Evolutionary conservation across 2,329 filamentous ascomycete species (phyloP).

Genomic region (Thelonectria discophora): DNA sequence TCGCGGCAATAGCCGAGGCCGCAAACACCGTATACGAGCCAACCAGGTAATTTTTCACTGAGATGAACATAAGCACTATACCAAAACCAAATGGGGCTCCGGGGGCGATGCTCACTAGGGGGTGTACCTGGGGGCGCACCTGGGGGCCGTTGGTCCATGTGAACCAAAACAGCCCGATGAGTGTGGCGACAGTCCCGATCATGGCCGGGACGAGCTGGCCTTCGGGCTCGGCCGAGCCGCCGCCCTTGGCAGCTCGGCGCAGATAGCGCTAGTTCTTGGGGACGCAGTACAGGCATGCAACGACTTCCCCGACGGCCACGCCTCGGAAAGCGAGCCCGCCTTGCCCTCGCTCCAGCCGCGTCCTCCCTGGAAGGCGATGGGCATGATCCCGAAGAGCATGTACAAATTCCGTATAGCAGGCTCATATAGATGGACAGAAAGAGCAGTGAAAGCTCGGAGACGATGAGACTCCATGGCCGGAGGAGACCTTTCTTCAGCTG

Average conservation of each 20-base stretch:
- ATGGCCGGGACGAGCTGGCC: conserved; percentile 33
- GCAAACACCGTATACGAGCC: conserved; percentile 34
- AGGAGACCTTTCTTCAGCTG: conserved; percentile 76
- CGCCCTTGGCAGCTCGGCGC: conserved; percentile 23
- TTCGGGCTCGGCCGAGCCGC: conserved; percentile 29
- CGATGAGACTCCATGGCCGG: conserved; percentile 73
- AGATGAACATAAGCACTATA: conserved; percentile 35
- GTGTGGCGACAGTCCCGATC: conserved; percentile 31
- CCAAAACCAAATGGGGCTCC: conserved; percentile 30
- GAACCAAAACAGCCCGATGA: conserved; percentile 37
- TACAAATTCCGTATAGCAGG: conserved; percentile 76
- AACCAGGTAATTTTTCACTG: conserved; percentile 32
- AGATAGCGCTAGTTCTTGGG: conserved; percentile 27
- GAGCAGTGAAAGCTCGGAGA: conserved; percentile 81
- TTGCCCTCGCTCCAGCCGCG: conserved; percentile 33
- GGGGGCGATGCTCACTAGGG: conserved; percentile 32
- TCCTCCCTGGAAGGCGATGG: conserved; percentile 69
- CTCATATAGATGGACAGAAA: conserved; percentile 84
- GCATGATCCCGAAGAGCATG: conserved; percentile 75
- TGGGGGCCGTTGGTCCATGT: conserved; percentile 29
- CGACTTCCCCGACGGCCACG: conserved; percentile 29
- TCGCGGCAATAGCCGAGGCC: conserved; percentile 33
- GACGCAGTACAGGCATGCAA: conserved; percentile 29
- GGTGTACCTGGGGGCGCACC: too few species aligned
- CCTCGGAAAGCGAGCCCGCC: conserved; percentile 34